Base-by-base conservation (phyloP, 257 asterid species). In the Paulownia fortunei region DNA sequence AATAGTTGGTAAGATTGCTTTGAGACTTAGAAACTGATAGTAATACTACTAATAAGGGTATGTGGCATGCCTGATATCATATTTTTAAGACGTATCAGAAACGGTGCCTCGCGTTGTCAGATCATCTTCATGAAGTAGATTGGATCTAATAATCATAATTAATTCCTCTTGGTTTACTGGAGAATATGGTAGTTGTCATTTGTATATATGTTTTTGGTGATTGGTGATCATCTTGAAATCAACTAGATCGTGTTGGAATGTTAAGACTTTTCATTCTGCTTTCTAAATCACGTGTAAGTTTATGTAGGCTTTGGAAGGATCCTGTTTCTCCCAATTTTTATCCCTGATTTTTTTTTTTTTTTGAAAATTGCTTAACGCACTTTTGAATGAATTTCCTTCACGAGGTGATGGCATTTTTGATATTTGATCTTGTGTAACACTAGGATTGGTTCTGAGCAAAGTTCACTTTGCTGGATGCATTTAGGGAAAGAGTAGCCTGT, bases 1-100 rank as follows among this genome's bases (percentile, higher is more conserved):
- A 84, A 88, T 93, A 90, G 99, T 93, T 89, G 97, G 99, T 96
- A 96, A 96, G 99, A 93, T 88, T 93, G 97, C 97, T 91, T 92
- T 67, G 90, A 87, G 99, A 91, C 98, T 93, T 83, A 82, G 93
- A 90, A 89, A 79, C 91, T 89, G 83, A 91, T 87, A 84, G 87
- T 86, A 86, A 82, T 87, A 83, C 80, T 88, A 80, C 83, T 87
- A 86, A 74, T 79, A 82, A 90, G 96, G 86, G 87, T 83, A 86
- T 86, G 72, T 90, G 90, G 86, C 81, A 73, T 94, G 88, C 94
- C 92, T 86, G 86, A 37, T 82, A 76, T 80, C 76, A 86, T 89
- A 85, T 88, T 84, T 84, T 80, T 86, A 84, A 87, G 90, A 88
- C 79, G 26, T 63, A 76, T 51, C 82, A 85, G 89, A 72, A 81